These are phyloP conservation scores for Bruguiera hainesii DNA, from an alignment of 441 rosid species.

Conservation along the genomic window DNA sequence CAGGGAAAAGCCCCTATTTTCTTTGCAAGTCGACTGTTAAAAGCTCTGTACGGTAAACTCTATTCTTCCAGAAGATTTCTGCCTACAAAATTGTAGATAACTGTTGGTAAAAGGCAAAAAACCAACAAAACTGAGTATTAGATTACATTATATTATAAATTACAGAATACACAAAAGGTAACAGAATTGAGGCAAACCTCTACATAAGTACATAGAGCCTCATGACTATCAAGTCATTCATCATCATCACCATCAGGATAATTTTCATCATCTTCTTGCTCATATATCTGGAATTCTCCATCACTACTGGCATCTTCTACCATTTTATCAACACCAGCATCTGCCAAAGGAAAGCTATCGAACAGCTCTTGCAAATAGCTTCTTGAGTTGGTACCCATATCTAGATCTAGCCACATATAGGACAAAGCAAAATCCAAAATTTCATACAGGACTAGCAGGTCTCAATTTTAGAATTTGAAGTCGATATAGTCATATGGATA, in stretches of 20 bases:
- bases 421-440: conserved; percentile 13
- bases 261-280: conserved; percentile 65
- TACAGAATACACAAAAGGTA: too few species aligned
- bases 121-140: too few species aligned
- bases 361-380: conserved; percentile 87
- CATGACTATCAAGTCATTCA: conserved; percentile 18
- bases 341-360: conserved; percentile 71
- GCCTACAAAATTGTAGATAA: too few species aligned
- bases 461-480: background rate
- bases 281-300: conserved; percentile 83
- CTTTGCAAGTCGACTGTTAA: too few species aligned
- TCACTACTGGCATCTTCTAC: conserved; percentile 55
- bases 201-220: background rate
- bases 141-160: too few species aligned
- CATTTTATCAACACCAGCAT: conserved; percentile 34
- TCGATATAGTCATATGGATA: background rate
- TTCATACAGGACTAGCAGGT: background rate
- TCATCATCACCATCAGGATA: conserved; percentile 40
- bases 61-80: too few species aligned
- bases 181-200: conserved; percentile 1
- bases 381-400: conserved; percentile 66
- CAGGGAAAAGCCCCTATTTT: too few species aligned
- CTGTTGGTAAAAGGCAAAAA: too few species aligned
- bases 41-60: too few species aligned
- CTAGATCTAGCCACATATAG: conserved; percentile 40